Percentiles rank a stretch among this genome's conserved stretches.
These are phyloP conservation scores for Phytopythium helicoides DNA, from an alignment of 352 stramenopile genomes.

Conservation along the genomic window DNA sequence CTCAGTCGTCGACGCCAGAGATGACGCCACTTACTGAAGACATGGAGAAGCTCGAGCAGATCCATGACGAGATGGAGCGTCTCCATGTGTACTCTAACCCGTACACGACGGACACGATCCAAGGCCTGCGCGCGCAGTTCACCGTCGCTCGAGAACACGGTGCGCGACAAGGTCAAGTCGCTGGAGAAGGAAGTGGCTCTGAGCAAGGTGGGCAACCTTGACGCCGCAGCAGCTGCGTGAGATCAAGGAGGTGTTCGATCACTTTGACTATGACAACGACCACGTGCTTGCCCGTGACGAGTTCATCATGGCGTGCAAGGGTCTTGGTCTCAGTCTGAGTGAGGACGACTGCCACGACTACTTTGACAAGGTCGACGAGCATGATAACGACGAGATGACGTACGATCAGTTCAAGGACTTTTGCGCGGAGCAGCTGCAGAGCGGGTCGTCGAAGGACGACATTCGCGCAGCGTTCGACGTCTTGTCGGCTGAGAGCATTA, in stretches of 20 bases:
- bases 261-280: slow-evolving; percentile 89
- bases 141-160: slow-evolving; percentile 73
- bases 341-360: slow-evolving; percentile 88
- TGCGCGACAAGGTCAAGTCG: slow-evolving; percentile 84
- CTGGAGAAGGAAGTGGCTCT: slow-evolving; percentile 88
- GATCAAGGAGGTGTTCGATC: slow-evolving; percentile 89
- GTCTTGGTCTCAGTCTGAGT: slow-evolving; percentile 79
- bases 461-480: slow-evolving; percentile 82
- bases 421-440: slow-evolving; percentile 87
- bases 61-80: slow-evolving; percentile 78
- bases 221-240: slow-evolving; percentile 81
- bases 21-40: slow-evolving; percentile 57
- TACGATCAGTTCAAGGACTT: slow-evolving; percentile 87
- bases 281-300: slow-evolving; percentile 83
- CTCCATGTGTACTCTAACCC: slow-evolving; percentile 88
- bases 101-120: slow-evolving; percentile 90
- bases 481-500: slow-evolving; percentile 68
- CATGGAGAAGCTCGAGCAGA: slow-evolving; percentile 83
- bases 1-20: slow-evolving; percentile 16
- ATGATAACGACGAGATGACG: slow-evolving; percentile 83
- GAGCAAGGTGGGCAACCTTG: slow-evolving; percentile 80
- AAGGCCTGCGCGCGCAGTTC: slow-evolving; percentile 81
- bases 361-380: slow-evolving; percentile 85
- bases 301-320: slow-evolving; percentile 91
- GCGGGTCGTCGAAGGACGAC: slow-evolving; percentile 78